Conservation (phyloP, 83 land plant species). For the Diphasiastrum complanatum region DNA sequence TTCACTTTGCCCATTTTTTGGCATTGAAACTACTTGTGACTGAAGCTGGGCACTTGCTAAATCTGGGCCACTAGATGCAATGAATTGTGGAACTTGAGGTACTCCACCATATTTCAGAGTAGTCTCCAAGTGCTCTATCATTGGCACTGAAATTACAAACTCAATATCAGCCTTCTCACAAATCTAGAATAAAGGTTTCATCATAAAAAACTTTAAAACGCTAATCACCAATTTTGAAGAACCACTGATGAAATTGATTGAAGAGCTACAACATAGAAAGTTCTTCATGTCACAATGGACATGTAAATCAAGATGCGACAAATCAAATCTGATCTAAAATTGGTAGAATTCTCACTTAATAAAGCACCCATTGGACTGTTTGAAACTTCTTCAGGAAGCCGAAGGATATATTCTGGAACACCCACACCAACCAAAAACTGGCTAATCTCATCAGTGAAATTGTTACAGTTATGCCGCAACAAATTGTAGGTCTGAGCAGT, state of each 20-base stretch:
- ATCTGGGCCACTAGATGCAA: too few species aligned
- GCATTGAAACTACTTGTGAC: conserved; percentile 7
- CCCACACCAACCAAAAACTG: conserved; percentile 72
- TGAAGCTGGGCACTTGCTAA: conserved; percentile 15
- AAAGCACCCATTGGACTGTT: conserved; percentile 86
- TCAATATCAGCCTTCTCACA: too few species aligned
- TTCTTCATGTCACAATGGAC: too few species aligned
- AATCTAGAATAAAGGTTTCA: too few species aligned
- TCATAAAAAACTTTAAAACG: too few species aligned
- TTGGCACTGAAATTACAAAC: conserved; percentile 94
- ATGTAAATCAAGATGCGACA: too few species aligned
- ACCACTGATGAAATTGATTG: too few species aligned
- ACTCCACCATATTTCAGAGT: conserved; percentile 71
- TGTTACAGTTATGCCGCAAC: conserved; percentile 82
- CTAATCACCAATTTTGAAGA: too few species aligned
- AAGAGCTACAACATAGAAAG: too few species aligned
- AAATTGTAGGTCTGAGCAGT: conserved; percentile 78
- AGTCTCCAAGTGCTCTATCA: conserved; percentile 77
- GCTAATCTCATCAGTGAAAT: conserved; percentile 87
- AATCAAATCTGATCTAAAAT: too few species aligned
- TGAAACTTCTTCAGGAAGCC: conserved; percentile 79
- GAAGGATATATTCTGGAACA: conserved; percentile 73
- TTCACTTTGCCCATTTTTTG: not conserved
- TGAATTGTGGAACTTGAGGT: conserved; percentile 69
- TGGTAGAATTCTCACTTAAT: conserved; percentile 61